phyloP scores from a whole-genome alignment of 495 filamentous ascomycete genomes.

The Arthonia radiata region DNA sequence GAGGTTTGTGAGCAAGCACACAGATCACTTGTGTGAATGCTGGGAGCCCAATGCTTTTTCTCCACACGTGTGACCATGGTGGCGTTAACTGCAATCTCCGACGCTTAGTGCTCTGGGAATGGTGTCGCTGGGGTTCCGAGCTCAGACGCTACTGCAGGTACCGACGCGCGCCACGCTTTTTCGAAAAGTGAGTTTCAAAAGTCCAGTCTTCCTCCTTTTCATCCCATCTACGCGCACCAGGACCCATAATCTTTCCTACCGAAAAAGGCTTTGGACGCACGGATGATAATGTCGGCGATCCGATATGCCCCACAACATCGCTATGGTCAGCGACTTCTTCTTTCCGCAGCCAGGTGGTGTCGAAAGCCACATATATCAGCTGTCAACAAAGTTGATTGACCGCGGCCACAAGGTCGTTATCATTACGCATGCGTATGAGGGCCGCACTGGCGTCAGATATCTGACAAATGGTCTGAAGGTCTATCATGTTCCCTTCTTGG shows the following conservation, averaged over 20 bases:
- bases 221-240: too few relatives aligned
- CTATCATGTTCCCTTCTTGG: conserved; percentile 86
- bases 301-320: conserved; percentile 48
- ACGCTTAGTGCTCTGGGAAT: too few relatives aligned
- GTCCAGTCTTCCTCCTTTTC: too few relatives aligned
- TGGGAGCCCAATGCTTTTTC: too few relatives aligned
- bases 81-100: too few relatives aligned
- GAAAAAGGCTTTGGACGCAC: conserved; percentile 19
- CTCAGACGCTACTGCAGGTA: too few relatives aligned
- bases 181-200: too few relatives aligned
- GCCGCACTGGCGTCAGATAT: conserved; percentile 81
- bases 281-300: conserved; percentile 1
- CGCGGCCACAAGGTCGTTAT: conserved; percentile 95
- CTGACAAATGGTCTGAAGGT: conserved; percentile 95
- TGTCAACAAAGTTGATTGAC: conserved; percentile 87
- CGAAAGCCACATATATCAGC: conserved; percentile 95
- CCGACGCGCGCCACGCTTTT: too few relatives aligned
- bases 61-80: too few relatives aligned
- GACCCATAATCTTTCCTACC: conserved; percentile 7
- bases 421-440: conserved; percentile 88
- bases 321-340: conserved; percentile 98
- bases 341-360: conserved; percentile 91
- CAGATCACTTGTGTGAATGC: too few relatives aligned
- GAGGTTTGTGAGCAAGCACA: too few relatives aligned
- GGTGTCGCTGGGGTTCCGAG: too few relatives aligned